Evolutionary conservation across 192 early-diverging fungal genomes (phyloP).

Genomic region (Coemansia sp.): DNA sequence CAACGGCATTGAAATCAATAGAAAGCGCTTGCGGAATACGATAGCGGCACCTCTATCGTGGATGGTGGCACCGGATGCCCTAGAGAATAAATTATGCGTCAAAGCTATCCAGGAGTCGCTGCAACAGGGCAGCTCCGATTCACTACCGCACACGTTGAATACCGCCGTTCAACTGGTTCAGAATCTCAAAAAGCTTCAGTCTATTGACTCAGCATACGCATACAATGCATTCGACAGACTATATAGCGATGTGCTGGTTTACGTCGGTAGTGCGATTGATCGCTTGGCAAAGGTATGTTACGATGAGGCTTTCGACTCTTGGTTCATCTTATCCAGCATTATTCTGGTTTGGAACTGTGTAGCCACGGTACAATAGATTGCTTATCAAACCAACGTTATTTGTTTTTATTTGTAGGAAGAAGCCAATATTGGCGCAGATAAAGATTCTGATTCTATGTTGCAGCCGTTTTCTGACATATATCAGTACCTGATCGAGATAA

Average conservation of each 20-base stretch:
- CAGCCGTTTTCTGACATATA: conserved; percentile 41
- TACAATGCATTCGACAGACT: conserved; percentile 22
- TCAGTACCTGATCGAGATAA: conserved; percentile 46
- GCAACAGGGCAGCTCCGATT: conserved; percentile 7
- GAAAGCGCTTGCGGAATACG: conserved; percentile 45
- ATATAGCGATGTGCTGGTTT: conserved; percentile 34
- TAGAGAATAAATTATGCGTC: conserved; percentile 22
- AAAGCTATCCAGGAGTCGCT: conserved; percentile 15
- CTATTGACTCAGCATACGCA: conserved; percentile 18
- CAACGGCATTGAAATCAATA: conserved; percentile 4
- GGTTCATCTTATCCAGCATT: neutral
- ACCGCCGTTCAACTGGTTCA: conserved; percentile 41
- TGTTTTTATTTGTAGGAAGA: conserved; percentile 26
- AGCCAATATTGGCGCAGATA: neutral
- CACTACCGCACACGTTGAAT: conserved; percentile 27
- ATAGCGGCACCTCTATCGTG: conserved; percentile 6
- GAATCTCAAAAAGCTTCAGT: conserved; percentile 33
- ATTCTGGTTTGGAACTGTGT: neutral
- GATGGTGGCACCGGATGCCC: conserved; percentile 6
- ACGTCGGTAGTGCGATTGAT: conserved; percentile 34
- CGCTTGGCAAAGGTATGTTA: neutral
- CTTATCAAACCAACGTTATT: neutral
- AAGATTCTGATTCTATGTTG: conserved; percentile 20
- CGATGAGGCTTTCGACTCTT: too few relatives aligned
- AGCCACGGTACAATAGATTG: neutral